Conservation (phyloP, 768 basidiomycete species). For the Phaffia australis region DNA sequence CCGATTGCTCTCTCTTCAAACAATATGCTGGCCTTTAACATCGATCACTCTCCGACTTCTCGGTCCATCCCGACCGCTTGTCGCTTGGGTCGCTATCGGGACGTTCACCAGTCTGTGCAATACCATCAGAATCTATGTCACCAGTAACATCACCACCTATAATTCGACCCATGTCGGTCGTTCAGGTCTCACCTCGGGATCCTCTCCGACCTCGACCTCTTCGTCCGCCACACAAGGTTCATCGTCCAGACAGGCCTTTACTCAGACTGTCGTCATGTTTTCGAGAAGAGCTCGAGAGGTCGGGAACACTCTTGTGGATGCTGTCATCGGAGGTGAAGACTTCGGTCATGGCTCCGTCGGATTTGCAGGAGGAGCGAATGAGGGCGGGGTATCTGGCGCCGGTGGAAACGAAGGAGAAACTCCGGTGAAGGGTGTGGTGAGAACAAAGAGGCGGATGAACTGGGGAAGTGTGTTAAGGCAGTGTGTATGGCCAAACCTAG, state of each 20-base stretch:
- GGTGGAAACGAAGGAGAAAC: constrained; percentile 2
- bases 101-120: constrained; percentile 64
- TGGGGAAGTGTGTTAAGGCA: constrained; percentile 60
- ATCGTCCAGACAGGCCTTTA: too few relatives aligned
- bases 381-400: neutral
- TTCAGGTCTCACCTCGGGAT: too few relatives aligned
- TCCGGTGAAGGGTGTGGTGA: constrained; percentile 32
- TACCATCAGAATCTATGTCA: constrained; percentile 83
- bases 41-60: constrained; percentile 69
- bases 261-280: too few relatives aligned
- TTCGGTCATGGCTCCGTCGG: constrained; percentile 38
- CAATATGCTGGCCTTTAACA: constrained; percentile 93
- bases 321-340: constrained; percentile 26
- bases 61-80: constrained; percentile 61
- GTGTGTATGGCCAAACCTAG: constrained; percentile 62
- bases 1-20: constrained; percentile 81
- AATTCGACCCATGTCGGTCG: too few relatives aligned
- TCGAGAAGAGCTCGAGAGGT: too few relatives aligned
- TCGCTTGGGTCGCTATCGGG: constrained; percentile 80
- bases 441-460: constrained; percentile 64
- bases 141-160: constrained; percentile 56
- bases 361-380: constrained; percentile 27
- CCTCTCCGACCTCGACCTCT: too few relatives aligned
- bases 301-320: constrained; percentile 24
- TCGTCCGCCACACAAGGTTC: too few relatives aligned